These are phyloP conservation scores for Rauvolfia tetraphylla DNA, from an alignment of 257 asterid genomes.

Conservation along the genomic window DNA sequence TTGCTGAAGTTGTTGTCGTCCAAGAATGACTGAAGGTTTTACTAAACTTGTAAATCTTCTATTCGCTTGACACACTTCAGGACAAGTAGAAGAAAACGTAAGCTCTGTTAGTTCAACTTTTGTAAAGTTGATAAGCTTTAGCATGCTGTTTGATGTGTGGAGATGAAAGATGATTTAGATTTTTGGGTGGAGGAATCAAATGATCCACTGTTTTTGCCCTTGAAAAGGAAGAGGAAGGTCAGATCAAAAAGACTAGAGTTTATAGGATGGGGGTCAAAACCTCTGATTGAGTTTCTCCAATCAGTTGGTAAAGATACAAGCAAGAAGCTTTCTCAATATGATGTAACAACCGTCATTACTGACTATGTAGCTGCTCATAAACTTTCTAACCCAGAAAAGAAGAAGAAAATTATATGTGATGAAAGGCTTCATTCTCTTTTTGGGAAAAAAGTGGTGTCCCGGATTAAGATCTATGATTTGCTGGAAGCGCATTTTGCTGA, in stretches of 20 bases:
- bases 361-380: constrained; percentile 52
- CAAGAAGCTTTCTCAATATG: constrained; percentile 46
- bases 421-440: constrained; percentile 60
- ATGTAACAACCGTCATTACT: constrained; percentile 45
- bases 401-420: constrained; percentile 72
- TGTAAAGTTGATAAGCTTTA: constrained; percentile 2
- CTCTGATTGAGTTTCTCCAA: constrained; percentile 72
- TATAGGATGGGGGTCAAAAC: constrained; percentile 77
- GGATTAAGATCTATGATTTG: constrained; percentile 52
- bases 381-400: constrained; percentile 57
- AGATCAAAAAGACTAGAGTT: constrained; percentile 52
- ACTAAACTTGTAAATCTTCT: not conserved
- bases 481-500: constrained; percentile 83
- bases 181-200: constrained; percentile 65
- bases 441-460: constrained; percentile 53
- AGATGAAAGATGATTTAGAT: constrained; percentile 44
- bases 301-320: constrained; percentile 64
- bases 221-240: constrained; percentile 60
- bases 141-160: not conserved
- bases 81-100: constrained; percentile 7
- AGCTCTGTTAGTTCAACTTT: constrained; percentile 6
- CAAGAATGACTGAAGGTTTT: not conserved
- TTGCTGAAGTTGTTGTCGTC: not conserved
- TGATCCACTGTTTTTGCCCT: constrained; percentile 28
- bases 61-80: not conserved